phyloP scores from a whole-genome alignment of 2,329 filamentous ascomycete genomes.

The Elsinoe ampelina region DNA sequence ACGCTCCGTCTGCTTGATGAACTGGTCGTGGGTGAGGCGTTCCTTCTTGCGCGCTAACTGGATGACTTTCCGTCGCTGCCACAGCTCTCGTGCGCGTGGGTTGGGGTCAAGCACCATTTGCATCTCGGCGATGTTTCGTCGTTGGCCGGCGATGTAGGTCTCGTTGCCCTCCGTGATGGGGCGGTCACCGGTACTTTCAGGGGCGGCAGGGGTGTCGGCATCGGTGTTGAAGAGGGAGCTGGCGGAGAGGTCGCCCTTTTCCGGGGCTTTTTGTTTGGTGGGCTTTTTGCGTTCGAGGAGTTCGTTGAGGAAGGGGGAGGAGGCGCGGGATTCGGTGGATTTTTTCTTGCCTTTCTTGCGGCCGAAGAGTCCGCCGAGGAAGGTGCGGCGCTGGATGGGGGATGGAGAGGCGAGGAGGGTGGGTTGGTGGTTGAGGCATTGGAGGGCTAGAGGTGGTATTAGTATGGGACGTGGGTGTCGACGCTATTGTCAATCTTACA shows the following conservation, averaged over 20 bases:
- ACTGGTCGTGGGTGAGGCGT: slow-evolving; percentile 55
- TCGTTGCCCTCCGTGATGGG: slow-evolving; percentile 2
- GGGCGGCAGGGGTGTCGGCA: slow-evolving; percentile 27
- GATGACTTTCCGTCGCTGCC: slow-evolving; percentile 77
- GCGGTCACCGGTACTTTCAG: slow-evolving; percentile 18
- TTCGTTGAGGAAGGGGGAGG: slow-evolving; percentile 55
- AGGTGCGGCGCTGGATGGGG: slow-evolving; percentile 17
- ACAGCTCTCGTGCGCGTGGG: slow-evolving; percentile 59
- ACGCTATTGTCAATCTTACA: slow-evolving; percentile 38
- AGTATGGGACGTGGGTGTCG: not conserved
- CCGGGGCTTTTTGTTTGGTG: slow-evolving; percentile 14
- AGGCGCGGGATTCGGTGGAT: not conserved
- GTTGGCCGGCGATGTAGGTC: slow-evolving; percentile 14
- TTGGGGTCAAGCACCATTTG: slow-evolving; percentile 63
- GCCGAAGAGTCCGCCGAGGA: slow-evolving; percentile 18
- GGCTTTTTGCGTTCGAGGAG: slow-evolving; percentile 33
- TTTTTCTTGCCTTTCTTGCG: slow-evolving; percentile 16
- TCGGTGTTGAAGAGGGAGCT: slow-evolving; percentile 43
- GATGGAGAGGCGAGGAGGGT: slow-evolving; percentile 12
- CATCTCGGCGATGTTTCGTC: slow-evolving; percentile 45
- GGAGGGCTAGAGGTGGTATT: slow-evolving; percentile 13
- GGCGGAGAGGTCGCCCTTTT: slow-evolving; percentile 37
- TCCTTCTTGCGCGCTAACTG: slow-evolving; percentile 61
- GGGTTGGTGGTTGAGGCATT: slow-evolving; percentile 17
- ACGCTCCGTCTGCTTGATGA: slow-evolving; percentile 57